phyloP scores from a whole-genome alignment of 1,139 yeast species.

The Blastobotrys ciferrii region DNA sequence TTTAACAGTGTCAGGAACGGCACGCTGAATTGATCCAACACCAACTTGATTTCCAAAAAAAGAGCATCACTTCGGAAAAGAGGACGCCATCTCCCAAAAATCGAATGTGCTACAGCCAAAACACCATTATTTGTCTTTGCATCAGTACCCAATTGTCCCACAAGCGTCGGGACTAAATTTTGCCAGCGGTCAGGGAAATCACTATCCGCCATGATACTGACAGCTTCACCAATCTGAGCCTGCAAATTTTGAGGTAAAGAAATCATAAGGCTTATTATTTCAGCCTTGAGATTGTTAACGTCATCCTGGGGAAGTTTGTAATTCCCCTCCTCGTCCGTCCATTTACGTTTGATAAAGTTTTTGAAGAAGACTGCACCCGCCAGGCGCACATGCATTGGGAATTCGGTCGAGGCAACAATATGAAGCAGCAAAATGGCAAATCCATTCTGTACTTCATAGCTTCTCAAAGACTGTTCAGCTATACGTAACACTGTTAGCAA shows the following conservation, averaged over 20 bases:
- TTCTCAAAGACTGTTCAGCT: conserved; percentile 47
- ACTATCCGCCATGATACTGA: conserved; percentile 88
- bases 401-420: conserved; percentile 64
- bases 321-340: conserved; percentile 89
- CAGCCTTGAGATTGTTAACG: conserved; percentile 64
- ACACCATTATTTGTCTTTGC: conserved; percentile 81
- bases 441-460: conserved; percentile 64
- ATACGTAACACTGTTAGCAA: not conserved
- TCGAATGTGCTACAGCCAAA: conserved; percentile 87
- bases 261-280: conserved; percentile 82
- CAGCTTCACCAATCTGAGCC: conserved; percentile 89
- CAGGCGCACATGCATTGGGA: conserved; percentile 60
- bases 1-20: conserved; percentile 72
- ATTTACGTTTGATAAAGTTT: conserved; percentile 75
- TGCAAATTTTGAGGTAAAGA: conserved; percentile 72
- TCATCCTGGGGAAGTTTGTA: conserved; percentile 63
- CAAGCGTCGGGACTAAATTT: conserved; percentile 68
- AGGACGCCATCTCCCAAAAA: conserved; percentile 96
- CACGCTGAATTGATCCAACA: conserved; percentile 75
- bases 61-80: conserved; percentile 87
- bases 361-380: conserved; percentile 93
- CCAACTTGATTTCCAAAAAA: conserved; percentile 82
- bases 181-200: conserved; percentile 95
- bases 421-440: conserved; percentile 75
- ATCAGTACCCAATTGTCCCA: conserved; percentile 61